These are phyloP conservation scores for Gossypium raimondii DNA, from an alignment of 345 rosid species.

Conservation along the genomic window DNA sequence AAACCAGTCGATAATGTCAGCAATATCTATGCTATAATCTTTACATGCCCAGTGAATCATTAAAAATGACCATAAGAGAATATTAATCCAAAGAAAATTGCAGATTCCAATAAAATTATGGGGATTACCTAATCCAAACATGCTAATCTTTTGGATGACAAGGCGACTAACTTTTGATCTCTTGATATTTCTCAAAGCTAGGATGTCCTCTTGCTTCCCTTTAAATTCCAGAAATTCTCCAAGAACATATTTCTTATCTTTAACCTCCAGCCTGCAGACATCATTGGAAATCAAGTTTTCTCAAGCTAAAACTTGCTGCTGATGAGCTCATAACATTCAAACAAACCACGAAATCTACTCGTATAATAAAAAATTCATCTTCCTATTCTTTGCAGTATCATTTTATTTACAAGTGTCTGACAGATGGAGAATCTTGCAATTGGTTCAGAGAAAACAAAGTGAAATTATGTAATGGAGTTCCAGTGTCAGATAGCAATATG, in stretches of 20 bases:
- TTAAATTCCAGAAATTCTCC: constrained; percentile 87
- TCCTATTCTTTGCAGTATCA: neutral
- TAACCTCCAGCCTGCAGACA: constrained; percentile 75
- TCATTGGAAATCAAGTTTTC: neutral
- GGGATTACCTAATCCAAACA: constrained; percentile 79
- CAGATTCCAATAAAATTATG: constrained; percentile 1
- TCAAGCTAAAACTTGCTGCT: neutral
- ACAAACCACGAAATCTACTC: neutral
- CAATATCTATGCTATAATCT: neutral
- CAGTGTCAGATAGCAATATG: neutral
- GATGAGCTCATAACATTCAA: neutral
- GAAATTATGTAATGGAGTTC: neutral
- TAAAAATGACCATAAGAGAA: neutral
- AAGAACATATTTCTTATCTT: constrained; percentile 58
- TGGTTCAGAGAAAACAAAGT: neutral
- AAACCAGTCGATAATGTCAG: neutral
- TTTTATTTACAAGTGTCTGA: neutral
- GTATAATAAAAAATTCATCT: neutral
- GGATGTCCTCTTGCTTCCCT: constrained; percentile 72
- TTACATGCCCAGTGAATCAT: neutral
- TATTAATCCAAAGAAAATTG: neutral
- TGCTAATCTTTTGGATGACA: constrained; percentile 73
- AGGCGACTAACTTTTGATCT: constrained; percentile 73
- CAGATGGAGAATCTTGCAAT: neutral
- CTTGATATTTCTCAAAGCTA: constrained; percentile 55